Evolutionary conservation across 2,329 filamentous ascomycete genomes (phyloP).

Genomic region (Penicillium sp.): DNA sequence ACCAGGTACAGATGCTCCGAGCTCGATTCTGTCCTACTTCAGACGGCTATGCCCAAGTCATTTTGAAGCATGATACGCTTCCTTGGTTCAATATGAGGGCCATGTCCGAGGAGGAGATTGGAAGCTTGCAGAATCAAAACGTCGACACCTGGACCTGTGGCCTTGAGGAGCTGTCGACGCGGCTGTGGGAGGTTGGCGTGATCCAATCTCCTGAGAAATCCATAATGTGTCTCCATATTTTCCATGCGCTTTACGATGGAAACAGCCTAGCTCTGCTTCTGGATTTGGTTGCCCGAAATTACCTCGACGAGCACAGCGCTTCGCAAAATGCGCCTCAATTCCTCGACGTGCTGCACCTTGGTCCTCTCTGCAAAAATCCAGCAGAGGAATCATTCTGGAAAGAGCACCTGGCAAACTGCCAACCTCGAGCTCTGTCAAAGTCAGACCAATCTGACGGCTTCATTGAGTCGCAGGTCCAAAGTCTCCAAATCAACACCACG

Average conservation of each 20-base stretch:
- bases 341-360: conserved; percentile 66
- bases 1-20: conserved; percentile 64
- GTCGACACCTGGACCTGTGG: conserved; percentile 55
- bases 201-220: conserved; percentile 27
- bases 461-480: conserved; percentile 7
- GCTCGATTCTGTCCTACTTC: conserved; percentile 71
- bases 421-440: conserved; percentile 18
- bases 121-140: conserved; percentile 36
- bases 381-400: conserved; percentile 68
- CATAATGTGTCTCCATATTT: conserved; percentile 67
- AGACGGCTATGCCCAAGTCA: conserved; percentile 76
- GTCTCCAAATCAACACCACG: conserved; percentile 36
- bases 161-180: conserved; percentile 49
- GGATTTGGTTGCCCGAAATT: conserved; percentile 56
- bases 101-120: conserved; percentile 31
- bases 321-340: conserved; percentile 53
- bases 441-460: conserved; percentile 16
- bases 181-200: conserved; percentile 38
- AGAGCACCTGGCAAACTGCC: conserved; percentile 50
- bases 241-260: conserved; percentile 87
- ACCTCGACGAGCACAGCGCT: conserved; percentile 38
- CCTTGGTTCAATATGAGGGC: conserved; percentile 49
- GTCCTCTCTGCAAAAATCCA: conserved; percentile 60
- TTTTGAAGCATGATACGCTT: conserved; percentile 50
- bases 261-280: conserved; percentile 73